Base-by-base conservation (phyloP, 805 yeast species). In the Candida jianshihensis region DNA sequence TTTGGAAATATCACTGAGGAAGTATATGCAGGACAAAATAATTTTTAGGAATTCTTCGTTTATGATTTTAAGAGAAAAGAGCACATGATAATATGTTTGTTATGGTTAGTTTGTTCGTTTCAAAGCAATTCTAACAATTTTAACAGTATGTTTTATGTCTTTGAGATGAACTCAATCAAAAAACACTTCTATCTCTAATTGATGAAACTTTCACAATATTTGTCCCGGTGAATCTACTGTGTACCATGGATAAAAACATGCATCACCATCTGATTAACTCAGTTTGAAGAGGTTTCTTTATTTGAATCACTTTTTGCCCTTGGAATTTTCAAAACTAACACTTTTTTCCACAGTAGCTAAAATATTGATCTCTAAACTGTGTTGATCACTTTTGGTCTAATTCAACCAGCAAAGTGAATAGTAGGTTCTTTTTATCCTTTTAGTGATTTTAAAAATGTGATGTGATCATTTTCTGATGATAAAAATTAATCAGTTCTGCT, bases 191-290 rank as follows among this genome's bases (percentile, higher is more conserved):
- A 13, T 18, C 13, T 31, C 26, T 19, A 34, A 29, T 34, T 50
- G 55, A 50, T 45, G 49, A 49, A 27, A 41, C 41, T 33, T 39
- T 31, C 36, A 45, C 37, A 36, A n/a, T 35, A 40, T 43, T 44
- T 46, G 44, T 61, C 68, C 67, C 71, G 75, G 75, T 62, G 75
- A 71, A 51, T 36, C 46, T 56, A 61, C 59, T 69, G 71, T 84
- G 92, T 78, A 80, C 92, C 82, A 64, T 64, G 83, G 84, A 79
- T 74, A 66, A 66, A 20, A 63, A 76, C 96, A 86, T 86, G 96
- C 96, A 86, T 86, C 95, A 86, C 96, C 96, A 86, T 82, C 95
- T 86, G 95, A 85, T 49, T 38, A 38, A 35, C 37, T 24, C 11
- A 21, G 14, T 19, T 21, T 14, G 27, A 31, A 22, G 24, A 22